Conservation (phyloP, 192 early-diverging fungal genomes). For the Phlyctochytrium planicorne region DNA sequence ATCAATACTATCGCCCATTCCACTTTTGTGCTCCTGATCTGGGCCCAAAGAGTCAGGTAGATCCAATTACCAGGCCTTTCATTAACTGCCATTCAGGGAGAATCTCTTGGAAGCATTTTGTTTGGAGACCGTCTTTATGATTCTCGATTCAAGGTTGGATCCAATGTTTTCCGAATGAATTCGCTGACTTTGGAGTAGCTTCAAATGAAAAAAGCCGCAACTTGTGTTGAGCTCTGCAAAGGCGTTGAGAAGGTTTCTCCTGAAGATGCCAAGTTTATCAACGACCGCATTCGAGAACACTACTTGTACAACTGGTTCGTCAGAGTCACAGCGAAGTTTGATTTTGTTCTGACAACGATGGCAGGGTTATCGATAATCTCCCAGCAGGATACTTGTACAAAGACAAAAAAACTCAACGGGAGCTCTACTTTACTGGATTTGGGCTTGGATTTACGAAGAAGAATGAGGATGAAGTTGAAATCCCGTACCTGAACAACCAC, state of each 20-base stretch:
- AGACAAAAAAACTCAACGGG: slow-evolving; percentile 44
- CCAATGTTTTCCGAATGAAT: background rate
- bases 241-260: slow-evolving; percentile 52
- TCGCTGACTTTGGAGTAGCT: slow-evolving; percentile 45
- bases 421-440: slow-evolving; percentile 82
- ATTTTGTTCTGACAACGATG: background rate
- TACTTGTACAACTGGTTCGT: slow-evolving; percentile 45
- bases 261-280: slow-evolving; percentile 83
- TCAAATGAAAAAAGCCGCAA: slow-evolving; percentile 55
- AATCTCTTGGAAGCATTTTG: slow-evolving; percentile 87
- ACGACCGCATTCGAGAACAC: slow-evolving; percentile 55
- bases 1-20: slow-evolving; percentile 81
- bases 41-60: slow-evolving; percentile 41
- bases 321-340: background rate
- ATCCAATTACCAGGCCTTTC: background rate
- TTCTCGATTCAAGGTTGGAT: slow-evolving; percentile 73
- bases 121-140: slow-evolving; percentile 93
- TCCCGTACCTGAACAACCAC: slow-evolving; percentile 80
- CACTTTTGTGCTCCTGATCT: slow-evolving; percentile 80
- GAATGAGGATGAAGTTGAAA: background rate
- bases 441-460: slow-evolving; percentile 56
- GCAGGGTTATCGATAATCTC: slow-evolving; percentile 80
- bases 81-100: slow-evolving; percentile 42
- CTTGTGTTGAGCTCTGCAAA: slow-evolving; percentile 74
- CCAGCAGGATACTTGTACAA: slow-evolving; percentile 59